These are phyloP conservation scores for Bathelium albidoporum DNA, from an alignment of 495 filamentous ascomycete genomes.

Conservation along the genomic window DNA sequence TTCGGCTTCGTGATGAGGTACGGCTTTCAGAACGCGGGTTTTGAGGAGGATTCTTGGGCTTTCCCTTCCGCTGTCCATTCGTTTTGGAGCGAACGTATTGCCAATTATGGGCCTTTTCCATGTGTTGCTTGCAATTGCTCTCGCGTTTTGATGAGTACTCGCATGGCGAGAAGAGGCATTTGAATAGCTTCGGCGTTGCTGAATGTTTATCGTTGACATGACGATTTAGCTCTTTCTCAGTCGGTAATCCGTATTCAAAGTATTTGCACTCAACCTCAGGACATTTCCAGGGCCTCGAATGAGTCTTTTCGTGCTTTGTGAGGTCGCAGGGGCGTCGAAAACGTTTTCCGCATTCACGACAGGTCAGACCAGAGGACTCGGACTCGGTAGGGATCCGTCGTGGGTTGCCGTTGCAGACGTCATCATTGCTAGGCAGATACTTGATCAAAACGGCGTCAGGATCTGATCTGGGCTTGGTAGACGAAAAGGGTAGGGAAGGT, in stretches of 20 bases:
- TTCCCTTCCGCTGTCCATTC: constrained; percentile 41
- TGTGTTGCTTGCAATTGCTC: constrained; percentile 98
- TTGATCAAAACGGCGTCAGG: background rate
- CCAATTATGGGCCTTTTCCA: constrained; percentile 96
- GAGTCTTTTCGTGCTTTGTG: constrained; percentile 95
- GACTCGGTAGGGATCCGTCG: background rate
- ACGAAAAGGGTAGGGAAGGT: background rate
- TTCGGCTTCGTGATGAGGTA: background rate
- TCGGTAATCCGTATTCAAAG: constrained; percentile 78
- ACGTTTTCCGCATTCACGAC: constrained; percentile 58
- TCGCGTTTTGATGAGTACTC: constrained; percentile 90
- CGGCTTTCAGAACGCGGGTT: background rate
- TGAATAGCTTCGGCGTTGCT: constrained; percentile 57
- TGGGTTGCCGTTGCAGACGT: background rate
- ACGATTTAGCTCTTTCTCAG: constrained; percentile 92
- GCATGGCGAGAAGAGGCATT: constrained; percentile 77
- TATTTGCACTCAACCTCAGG: constrained; percentile 72
- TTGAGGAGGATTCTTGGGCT: background rate
- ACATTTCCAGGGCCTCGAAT: constrained; percentile 93
- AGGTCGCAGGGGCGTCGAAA: constrained; percentile 90
- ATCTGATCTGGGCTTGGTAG: background rate
- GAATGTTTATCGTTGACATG: constrained; percentile 95
- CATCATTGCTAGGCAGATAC: background rate
- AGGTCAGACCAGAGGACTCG: background rate
- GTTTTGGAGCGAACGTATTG: constrained; percentile 82